phyloP scores from a whole-genome alignment of 345 rosid genomes.

The Lepidium aucheri region DNA sequence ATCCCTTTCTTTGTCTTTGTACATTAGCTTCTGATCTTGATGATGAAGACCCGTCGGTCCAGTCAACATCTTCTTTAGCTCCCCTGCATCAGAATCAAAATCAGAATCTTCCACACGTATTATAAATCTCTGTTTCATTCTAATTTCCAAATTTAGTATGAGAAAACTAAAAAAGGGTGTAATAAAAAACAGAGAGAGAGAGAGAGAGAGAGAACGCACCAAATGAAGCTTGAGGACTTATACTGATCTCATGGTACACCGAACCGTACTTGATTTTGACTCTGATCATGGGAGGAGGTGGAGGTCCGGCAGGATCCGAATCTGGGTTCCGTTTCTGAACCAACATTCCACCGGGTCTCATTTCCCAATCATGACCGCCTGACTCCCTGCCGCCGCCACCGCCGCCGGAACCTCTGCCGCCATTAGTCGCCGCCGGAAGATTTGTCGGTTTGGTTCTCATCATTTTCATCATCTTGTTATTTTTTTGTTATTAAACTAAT shows the following conservation, averaged over 20 bases:
- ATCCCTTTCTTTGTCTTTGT: slow-evolving; percentile 92
- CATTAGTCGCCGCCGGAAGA: slow-evolving; percentile 30
- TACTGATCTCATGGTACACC: slow-evolving; percentile 68
- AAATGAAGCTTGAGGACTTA: slow-evolving; percentile 85
- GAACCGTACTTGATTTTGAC: slow-evolving; percentile 86
- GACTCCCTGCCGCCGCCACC: slow-evolving; percentile 43
- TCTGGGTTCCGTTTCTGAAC: slow-evolving; percentile 87
- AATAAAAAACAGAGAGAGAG: not conserved
- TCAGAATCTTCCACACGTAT: not conserved
- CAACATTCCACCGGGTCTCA: slow-evolving; percentile 97
- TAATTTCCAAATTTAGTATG: not conserved
- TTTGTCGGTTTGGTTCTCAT: slow-evolving; percentile 55
- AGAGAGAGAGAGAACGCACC: slow-evolving; percentile 47
- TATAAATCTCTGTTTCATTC: not conserved
- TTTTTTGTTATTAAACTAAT: not conserved
- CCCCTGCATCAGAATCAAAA: slow-evolving; percentile 49
- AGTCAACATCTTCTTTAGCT: slow-evolving; percentile 84
- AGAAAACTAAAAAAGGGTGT: too few species aligned
- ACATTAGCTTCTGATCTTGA: slow-evolving; percentile 86
- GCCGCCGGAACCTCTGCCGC: slow-evolving; percentile 29
- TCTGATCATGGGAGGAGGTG: slow-evolving; percentile 81
- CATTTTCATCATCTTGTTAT: slow-evolving; percentile 55
- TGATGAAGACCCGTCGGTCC: slow-evolving; percentile 90
- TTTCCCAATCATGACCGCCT: slow-evolving; percentile 70
- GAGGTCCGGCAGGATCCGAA: slow-evolving; percentile 48